phyloP scores from a whole-genome alignment of 2,329 filamentous ascomycete genomes.

The Talaromyces sp. region DNA sequence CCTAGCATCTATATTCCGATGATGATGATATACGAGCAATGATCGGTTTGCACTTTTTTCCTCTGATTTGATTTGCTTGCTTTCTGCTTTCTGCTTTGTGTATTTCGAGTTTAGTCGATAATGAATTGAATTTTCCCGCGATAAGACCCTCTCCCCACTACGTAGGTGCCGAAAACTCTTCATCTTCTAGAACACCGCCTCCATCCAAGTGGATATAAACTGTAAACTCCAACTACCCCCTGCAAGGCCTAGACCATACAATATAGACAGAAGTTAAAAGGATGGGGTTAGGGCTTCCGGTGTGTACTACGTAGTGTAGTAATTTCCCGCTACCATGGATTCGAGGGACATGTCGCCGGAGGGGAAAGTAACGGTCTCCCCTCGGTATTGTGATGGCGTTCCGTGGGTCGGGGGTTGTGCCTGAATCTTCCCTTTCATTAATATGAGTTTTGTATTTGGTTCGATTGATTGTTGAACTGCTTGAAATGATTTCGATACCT shows the following conservation, averaged over 20 bases:
- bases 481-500: too few species aligned
- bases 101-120: neutral
- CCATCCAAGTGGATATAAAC: neutral
- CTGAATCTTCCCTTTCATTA: neutral
- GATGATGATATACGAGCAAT: slow-evolving; percentile 3
- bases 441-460: too few species aligned
- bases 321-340: neutral
- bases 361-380: neutral
- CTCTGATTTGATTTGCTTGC: neutral
- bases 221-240: neutral
- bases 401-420: neutral
- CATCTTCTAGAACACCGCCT: neutral
- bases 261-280: neutral
- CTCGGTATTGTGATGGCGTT: neutral
- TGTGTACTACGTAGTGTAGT: neutral
- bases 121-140: neutral
- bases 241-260: neutral
- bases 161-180: neutral
- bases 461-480: too few species aligned
- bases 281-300: neutral
- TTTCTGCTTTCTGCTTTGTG: neutral
- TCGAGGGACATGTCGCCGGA: neutral
- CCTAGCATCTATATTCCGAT: neutral
- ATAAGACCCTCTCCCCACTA: neutral
- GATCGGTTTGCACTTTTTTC: neutral